Evolutionary conservation across 768 basidiomycete genomes (phyloP).

Genomic region (Tulasnella calospora): DNA sequence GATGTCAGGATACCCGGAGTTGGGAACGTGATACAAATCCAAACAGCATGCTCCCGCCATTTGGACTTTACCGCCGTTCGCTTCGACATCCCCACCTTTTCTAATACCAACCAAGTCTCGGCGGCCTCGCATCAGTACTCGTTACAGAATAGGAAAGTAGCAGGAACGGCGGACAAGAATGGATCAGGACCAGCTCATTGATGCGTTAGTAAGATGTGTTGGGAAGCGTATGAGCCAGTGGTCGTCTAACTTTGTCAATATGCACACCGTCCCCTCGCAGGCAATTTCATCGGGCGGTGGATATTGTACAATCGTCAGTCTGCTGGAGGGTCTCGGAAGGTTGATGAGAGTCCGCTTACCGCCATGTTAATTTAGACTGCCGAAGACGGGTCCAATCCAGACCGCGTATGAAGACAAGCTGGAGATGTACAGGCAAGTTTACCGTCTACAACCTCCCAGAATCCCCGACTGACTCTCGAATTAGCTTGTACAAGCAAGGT

Average conservation of each 20-base stretch:
- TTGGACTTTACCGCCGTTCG: not conserved
- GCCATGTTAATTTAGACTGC: conserved; percentile 45
- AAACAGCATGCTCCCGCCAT: not conserved
- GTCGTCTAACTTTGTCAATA: not conserved
- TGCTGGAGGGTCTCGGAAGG: not conserved
- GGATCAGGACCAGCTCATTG: conserved; percentile 18
- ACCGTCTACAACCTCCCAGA: not conserved
- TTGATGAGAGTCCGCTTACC: not conserved
- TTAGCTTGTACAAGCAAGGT: conserved; percentile 92
- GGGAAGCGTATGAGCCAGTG: not conserved
- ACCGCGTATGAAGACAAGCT: conserved; percentile 94
- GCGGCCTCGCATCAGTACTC: not conserved
- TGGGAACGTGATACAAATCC: not conserved
- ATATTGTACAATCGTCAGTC: conserved; percentile 69
- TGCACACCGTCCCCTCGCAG: conserved; percentile 28
- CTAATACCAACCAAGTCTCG: not conserved
- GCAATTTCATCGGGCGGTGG: conserved; percentile 90
- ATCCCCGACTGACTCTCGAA: not conserved
- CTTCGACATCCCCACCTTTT: not conserved
- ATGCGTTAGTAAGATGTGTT: conserved; percentile 19
- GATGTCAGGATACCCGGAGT: not conserved
- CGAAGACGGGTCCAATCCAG: conserved; percentile 92
- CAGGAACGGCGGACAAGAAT: not conserved
- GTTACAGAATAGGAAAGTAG: not conserved
- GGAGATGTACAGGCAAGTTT: conserved; percentile 76